Evolutionary conservation across 352 stramenopile genomes (phyloP), one percentile per base, ranked within the genome.

Genomic region (Plasmopara muralis): DNA sequence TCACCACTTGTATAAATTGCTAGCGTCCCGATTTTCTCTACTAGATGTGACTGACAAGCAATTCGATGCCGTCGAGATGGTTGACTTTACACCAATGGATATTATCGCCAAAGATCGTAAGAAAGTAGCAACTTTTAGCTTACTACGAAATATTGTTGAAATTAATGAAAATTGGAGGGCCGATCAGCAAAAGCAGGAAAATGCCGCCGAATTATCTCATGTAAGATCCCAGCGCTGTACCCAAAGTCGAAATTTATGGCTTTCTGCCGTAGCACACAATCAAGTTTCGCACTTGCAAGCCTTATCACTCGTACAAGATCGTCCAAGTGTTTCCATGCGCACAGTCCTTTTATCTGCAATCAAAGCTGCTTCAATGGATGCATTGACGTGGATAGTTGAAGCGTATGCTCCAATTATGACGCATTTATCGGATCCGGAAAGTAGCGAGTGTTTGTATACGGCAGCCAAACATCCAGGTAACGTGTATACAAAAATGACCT

Each of bases 311-410:
- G 31, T 57, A 44, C 49, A 1, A 6, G n/a, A 12, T 2, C 37
- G 16, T 54, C 14, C 40, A 30, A 12, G 28, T 20, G 13, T 31
- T 16, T 45, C 43, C 14, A 28, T 64, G 25, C 18, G 51, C 13
- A 4, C 15, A 8, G 41, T 77, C 4, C 4, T 78, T 7, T 50
- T 64, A 3, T 37, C 43, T 10, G 44, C 70, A 12, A 74, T 85
- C 41, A 43, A 55, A 0, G 42, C 47, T 37, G 50, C 57, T 9
- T 68, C 72, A 9, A n/a, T 83, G 1, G 47, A 68, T 2, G 62
- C 68, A 6, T 43, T 88, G 2, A 44, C 55, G 14, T 86, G 74
- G 77, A 43, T 86, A 8, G 15, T 83, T 5, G n/a, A 50, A 31
- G n/a, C 34, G 2, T 42, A 29, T 33, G 12, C 46, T 8, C 29